phyloP scores from a whole-genome alignment of 129 eudicot species.

The Cynara cardunculus region DNA sequence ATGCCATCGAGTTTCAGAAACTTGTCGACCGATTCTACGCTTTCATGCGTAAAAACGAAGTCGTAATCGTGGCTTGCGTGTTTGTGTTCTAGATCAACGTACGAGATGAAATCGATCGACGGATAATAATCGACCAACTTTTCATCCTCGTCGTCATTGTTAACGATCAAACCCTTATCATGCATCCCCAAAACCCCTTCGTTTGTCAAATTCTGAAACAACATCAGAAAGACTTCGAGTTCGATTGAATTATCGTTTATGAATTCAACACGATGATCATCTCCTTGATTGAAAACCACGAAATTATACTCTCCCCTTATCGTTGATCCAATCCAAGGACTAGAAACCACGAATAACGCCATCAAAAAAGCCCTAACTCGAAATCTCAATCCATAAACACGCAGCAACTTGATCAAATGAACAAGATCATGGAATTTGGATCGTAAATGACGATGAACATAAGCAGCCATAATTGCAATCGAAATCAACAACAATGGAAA shows the following conservation, averaged over 20 bases:
- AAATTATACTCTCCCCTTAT: constrained; percentile 5
- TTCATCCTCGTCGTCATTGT: constrained; percentile 9
- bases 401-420: constrained; percentile 24
- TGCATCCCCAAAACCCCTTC: constrained; percentile 42
- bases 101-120: constrained; percentile 17
- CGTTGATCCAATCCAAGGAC: constrained; percentile 30
- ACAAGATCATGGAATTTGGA: constrained; percentile 13
- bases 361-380: constrained; percentile 28
- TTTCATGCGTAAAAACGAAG: constrained; percentile 17
- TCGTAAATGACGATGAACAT: constrained; percentile 9
- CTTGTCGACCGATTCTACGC: constrained; percentile 24
- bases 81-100: constrained; percentile 26
- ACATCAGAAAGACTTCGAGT: constrained; percentile 8
- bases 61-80: constrained; percentile 20
- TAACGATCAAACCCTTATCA: constrained; percentile 33
- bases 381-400: constrained; percentile 18
- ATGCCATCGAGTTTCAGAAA: constrained; percentile 42
- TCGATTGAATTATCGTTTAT: not conserved
- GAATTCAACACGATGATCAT: not conserved
- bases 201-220: constrained; percentile 43
- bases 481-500: too few relatives aligned
- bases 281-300: not conserved
- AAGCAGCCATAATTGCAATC: not conserved
- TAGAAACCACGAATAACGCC: constrained; percentile 22
- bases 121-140: not conserved